Evolutionary conservation across 1,139 yeast genomes (phyloP).

Genomic region (Geotrichum restrictum): DNA sequence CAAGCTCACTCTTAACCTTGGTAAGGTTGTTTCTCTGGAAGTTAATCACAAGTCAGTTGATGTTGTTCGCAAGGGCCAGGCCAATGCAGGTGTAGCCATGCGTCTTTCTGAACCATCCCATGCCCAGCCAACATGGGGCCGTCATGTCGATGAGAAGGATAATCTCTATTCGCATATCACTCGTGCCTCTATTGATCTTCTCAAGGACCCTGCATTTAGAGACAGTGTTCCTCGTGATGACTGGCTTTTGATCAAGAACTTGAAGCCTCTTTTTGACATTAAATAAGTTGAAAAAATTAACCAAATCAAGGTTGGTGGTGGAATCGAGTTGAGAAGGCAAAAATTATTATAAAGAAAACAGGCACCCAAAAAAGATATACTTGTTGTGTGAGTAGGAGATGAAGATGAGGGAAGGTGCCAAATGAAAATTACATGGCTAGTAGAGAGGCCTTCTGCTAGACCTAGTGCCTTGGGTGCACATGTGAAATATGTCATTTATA

Average conservation of each 20-base stretch:
- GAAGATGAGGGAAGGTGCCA: not conserved
- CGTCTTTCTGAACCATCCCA: slow-evolving; percentile 84
- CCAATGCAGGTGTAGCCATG: slow-evolving; percentile 97
- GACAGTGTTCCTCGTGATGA: slow-evolving; percentile 90
- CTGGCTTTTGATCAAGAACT: slow-evolving; percentile 84
- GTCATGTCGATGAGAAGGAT: slow-evolving; percentile 95
- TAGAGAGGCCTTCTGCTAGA: no score
- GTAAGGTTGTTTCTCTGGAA: slow-evolving; percentile 83
- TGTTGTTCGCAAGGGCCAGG: slow-evolving; percentile 85
- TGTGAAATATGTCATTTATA: no score
- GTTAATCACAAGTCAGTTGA: slow-evolving; percentile 86
- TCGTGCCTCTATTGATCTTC: slow-evolving; percentile 89
- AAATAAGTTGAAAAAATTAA: slow-evolving; percentile 48
- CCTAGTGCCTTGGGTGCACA: no score
- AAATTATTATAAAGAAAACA: not conserved
- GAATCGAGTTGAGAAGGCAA: not conserved
- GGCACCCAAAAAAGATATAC: not conserved
- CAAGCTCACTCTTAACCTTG: slow-evolving; percentile 68
- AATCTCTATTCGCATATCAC: slow-evolving; percentile 80
- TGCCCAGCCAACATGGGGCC: slow-evolving; percentile 95
- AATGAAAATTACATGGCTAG: no score
- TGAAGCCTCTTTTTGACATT: slow-evolving; percentile 82
- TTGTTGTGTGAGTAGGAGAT: not conserved
- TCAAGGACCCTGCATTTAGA: slow-evolving; percentile 97
- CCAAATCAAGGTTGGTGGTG: not conserved